phyloP scores from a whole-genome alignment of 108 stramenopile species.

The Cyclostephanos tholiformis region DNA sequence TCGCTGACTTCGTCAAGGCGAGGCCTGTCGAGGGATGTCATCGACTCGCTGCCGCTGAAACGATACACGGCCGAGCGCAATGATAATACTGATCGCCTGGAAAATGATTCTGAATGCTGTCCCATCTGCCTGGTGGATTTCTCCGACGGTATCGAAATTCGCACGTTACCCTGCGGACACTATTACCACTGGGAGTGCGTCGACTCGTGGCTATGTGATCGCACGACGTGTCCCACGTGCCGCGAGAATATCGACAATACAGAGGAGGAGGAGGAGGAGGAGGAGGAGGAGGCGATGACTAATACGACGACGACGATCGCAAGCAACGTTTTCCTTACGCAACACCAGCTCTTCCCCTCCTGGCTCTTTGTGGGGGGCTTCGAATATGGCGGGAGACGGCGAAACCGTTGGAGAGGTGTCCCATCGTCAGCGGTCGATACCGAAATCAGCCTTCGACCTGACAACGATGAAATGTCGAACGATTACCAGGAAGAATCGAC shows the following conservation, averaged over 20 bases:
- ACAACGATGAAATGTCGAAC: neutral
- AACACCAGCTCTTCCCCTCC: neutral
- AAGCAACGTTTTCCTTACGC: neutral
- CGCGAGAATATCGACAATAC: constrained; percentile 21
- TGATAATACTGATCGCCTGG: no score
- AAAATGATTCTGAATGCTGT: constrained; percentile 48
- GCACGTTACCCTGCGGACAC: constrained; percentile 56
- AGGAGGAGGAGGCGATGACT: no score
- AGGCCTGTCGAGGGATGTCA: constrained; percentile 37
- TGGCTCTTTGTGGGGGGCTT: neutral
- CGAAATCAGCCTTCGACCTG: neutral
- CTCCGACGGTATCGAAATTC: constrained; percentile 46
- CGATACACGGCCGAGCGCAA: constrained; percentile 37
- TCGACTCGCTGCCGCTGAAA: constrained; percentile 49
- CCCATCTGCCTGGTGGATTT: constrained; percentile 64
- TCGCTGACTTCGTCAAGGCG: constrained; percentile 15
- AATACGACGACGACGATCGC: neutral
- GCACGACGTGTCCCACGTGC: constrained; percentile 39
- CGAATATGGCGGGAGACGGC: no score
- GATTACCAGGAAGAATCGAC: neutral
- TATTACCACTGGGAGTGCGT: constrained; percentile 55
- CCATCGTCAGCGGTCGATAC: neutral
- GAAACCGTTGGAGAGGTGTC: neutral
- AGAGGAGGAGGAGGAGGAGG: no score
- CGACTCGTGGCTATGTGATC: constrained; percentile 46